Base-by-base conservation (phyloP, 2,329 filamentous ascomycete species). In the Diplodia mutila region DNA sequence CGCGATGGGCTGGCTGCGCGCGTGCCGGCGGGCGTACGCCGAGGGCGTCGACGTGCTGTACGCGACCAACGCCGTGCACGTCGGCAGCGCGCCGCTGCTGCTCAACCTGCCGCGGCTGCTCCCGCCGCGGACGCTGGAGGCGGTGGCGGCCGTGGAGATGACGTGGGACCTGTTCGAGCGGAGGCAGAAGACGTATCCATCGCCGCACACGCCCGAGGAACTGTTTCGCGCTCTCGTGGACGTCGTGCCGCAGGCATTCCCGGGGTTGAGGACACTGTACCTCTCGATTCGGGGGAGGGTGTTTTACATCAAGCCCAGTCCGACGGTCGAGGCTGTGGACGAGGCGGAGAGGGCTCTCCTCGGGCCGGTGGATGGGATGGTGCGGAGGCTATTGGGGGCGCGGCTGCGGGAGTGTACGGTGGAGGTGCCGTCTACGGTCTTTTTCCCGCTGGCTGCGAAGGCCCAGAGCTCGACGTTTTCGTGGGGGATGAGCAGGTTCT, bases 1-100 rank as follows among this genome's bases (percentile, higher is more conserved):
- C 32, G n/a, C 32, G n/a, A 39, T 59, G 34, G 32, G 34, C 8
- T 59, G 54, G 54, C 21, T 59, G 54, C 32, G 29, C 18, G 32
- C 54, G 54, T 59, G 54, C 21, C 54, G 54, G 54, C 54, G 16
- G 4, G 54, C 54, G 54, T 59, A 59, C 23, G 25, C 14, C 14
- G 54, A 59, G 14, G 54, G 54, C 32, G 54, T 42, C 7, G 54
- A 39, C 4, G 34, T 59, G 32, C 32, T 59, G 23, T 59, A 59
- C 32, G 54, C 54, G 32, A 59, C 54, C 18, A 59, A 59, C 12
- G 18, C 32, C 5, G 2, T 59, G 32, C 34, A 59, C 54, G 21
- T 42, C 18, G 16, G 8, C 54, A 42, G 32, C 37, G 2, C 14
- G 18, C n/a, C 37, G n/a, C 29, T 59, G 32, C n/a, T 59, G 9